Percentiles rank a stretch among this genome's conserved stretches.
Conservation (phyloP, 352 stramenopile species). For the Pythium dissotocum region DNA sequence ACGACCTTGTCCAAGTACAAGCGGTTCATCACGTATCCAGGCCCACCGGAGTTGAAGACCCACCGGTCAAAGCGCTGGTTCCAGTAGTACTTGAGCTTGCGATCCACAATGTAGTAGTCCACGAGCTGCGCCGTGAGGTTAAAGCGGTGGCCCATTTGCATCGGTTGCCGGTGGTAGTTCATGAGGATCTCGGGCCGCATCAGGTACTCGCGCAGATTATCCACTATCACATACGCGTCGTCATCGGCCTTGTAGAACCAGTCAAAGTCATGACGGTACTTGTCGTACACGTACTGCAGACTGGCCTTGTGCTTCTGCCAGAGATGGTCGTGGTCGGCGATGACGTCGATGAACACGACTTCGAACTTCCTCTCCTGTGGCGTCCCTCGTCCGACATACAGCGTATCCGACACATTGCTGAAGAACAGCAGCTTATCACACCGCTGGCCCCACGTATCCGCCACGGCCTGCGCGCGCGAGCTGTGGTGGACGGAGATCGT, state of each 20-base stretch:
- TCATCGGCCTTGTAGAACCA: slow-evolving; percentile 89
- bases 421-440: slow-evolving; percentile 84
- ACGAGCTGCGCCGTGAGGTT: slow-evolving; percentile 70
- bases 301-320: slow-evolving; percentile 85
- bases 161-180: slow-evolving; percentile 49
- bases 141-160: slow-evolving; percentile 83
- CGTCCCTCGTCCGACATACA: slow-evolving; percentile 39
- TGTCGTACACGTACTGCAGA: slow-evolving; percentile 64
- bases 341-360: slow-evolving; percentile 69
- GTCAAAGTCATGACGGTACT: slow-evolving; percentile 78
- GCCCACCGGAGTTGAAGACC: slow-evolving; percentile 83
- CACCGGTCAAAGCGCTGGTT: slow-evolving; percentile 57
- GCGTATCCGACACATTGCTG: slow-evolving; percentile 63
- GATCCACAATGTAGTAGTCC: slow-evolving; percentile 80
- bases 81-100: slow-evolving; percentile 56
- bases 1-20: slow-evolving; percentile 76
- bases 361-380: slow-evolving; percentile 37
- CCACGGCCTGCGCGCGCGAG: slow-evolving; percentile 58
- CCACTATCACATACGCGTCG: slow-evolving; percentile 80
- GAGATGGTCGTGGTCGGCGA: slow-evolving; percentile 77
- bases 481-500: slow-evolving; percentile 75
- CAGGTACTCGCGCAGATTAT: slow-evolving; percentile 75
- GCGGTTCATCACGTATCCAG: slow-evolving; percentile 78
- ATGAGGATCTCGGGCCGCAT: slow-evolving; percentile 63
- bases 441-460: slow-evolving; percentile 77